Conservation (phyloP, 495 filamentous ascomycete species). For the Friedmanniomyces simplex region DNA sequence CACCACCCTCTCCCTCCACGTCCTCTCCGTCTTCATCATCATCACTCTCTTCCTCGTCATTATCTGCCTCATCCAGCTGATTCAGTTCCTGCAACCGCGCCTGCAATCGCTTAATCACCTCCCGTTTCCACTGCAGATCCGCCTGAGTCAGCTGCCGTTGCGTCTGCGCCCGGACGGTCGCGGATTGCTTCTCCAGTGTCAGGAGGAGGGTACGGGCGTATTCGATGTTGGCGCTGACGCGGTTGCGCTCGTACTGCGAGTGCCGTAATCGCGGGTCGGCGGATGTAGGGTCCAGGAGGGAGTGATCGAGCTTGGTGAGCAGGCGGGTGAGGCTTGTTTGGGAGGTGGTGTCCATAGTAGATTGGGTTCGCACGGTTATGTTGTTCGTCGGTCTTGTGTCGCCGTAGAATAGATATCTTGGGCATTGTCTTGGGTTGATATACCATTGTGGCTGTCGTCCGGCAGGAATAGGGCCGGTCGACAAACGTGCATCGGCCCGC, state of each 20-base stretch:
- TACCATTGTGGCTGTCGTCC: too few relatives aligned
- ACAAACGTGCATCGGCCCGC: background rate
- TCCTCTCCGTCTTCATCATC: conserved; percentile 19
- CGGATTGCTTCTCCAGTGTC: conserved; percentile 63
- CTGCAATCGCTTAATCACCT: conserved; percentile 36
- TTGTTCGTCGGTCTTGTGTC: background rate
- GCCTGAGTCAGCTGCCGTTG: conserved; percentile 56
- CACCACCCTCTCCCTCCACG: conserved; percentile 20
- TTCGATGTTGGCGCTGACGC: conserved; percentile 49
- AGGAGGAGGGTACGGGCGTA: conserved; percentile 67
- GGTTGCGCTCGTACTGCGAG: conserved; percentile 19
- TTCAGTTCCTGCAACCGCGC: conserved; percentile 37
- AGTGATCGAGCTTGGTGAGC: conserved; percentile 9
- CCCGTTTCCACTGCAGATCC: conserved; percentile 54
- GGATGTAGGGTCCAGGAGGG: conserved; percentile 2
- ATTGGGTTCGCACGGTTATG: background rate
- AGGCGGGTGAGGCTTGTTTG: conserved; percentile 15
- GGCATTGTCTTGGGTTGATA: too few relatives aligned
- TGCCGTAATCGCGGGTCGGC: background rate
- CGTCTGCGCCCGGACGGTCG: conserved; percentile 51
- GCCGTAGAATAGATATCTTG: background rate
- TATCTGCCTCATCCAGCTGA: conserved; percentile 36
- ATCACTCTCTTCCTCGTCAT: background rate
- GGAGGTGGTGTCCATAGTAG: conserved; percentile 9
- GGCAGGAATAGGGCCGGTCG: background rate